These are phyloP conservation scores for Phytophthora sansomeana DNA, from an alignment of 352 stramenopile genomes.

Conservation along the genomic window DNA sequence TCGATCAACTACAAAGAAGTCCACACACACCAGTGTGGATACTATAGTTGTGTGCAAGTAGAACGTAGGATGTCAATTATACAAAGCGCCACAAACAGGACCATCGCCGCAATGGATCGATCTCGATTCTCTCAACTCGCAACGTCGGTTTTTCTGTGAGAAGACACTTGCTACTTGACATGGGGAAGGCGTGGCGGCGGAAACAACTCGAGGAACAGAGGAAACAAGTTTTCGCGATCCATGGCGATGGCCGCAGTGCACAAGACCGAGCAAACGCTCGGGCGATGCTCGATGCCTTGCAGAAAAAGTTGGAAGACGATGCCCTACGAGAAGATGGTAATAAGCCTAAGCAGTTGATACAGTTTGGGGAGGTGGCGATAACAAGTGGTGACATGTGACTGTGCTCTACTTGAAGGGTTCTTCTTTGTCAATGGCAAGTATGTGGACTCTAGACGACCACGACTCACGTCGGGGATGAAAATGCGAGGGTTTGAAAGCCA, in stretches of 20 bases:
- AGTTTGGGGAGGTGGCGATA: background rate
- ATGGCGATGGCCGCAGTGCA: constrained; percentile 50
- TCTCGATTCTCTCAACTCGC: too few relatives aligned
- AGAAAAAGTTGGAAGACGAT: constrained; percentile 70
- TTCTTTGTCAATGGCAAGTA: constrained; percentile 63
- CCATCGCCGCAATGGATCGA: too few relatives aligned
- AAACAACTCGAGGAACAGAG: constrained; percentile 61
- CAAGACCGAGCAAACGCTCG: constrained; percentile 48
- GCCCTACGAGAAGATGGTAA: constrained; percentile 63
- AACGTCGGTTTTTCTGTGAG: constrained; percentile 5
- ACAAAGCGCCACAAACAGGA: too few relatives aligned
- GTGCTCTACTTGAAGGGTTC: constrained; percentile 42
- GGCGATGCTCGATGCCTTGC: constrained; percentile 62
- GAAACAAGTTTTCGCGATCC: constrained; percentile 50
- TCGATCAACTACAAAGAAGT: too few relatives aligned
- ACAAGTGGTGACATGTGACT: background rate
- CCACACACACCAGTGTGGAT: too few relatives aligned
- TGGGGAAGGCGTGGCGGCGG: constrained; percentile 54
- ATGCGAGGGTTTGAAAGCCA: constrained; percentile 52
- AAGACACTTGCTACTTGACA: constrained; percentile 15
- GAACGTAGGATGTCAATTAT: too few relatives aligned
- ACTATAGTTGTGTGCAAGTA: too few relatives aligned
- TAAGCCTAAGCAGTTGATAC: background rate
- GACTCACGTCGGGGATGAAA: constrained; percentile 67
- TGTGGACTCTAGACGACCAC: constrained; percentile 43